Percentiles rank a stretch among this genome's conserved stretches.
Evolutionary conservation across 1,139 yeast genomes (phyloP).

Genomic region (Groenewaldozyma auringiensis): DNA sequence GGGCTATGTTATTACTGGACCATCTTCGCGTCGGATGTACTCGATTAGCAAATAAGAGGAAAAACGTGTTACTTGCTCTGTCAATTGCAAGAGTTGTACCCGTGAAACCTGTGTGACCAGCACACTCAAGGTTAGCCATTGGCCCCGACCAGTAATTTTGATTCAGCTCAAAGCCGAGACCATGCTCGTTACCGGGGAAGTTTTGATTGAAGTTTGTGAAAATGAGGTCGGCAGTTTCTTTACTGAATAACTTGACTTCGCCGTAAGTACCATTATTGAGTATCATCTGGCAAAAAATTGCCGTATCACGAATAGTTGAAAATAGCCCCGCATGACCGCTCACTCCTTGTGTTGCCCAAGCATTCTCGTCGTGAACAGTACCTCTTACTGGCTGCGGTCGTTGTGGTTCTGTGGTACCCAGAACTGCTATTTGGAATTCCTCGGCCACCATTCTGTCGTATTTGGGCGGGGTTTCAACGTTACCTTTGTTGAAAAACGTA

Average conservation of each 20-base stretch:
- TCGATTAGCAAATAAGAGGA: constrained; percentile 14
- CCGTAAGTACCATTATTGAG: constrained; percentile 14
- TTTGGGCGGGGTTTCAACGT: background rate
- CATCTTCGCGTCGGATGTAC: constrained; percentile 16
- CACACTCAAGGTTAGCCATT: constrained; percentile 10
- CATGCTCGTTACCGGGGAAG: constrained; percentile 15
- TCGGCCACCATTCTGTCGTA: constrained; percentile 12
- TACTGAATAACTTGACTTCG: constrained; percentile 7
- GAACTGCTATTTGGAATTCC: constrained; percentile 8
- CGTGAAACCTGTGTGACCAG: constrained; percentile 19
- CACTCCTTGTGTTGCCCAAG: constrained; percentile 14
- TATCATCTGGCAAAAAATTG: constrained; percentile 16
- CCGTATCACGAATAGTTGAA: constrained; percentile 14
- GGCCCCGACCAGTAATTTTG: constrained; percentile 15
- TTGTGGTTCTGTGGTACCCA: constrained; percentile 10
- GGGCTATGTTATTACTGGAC: constrained; percentile 12
- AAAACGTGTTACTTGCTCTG: constrained; percentile 11
- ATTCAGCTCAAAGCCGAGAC: constrained; percentile 17
- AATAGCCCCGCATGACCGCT: constrained; percentile 19
- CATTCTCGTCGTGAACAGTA: constrained; percentile 18
- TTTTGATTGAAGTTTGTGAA: constrained; percentile 12
- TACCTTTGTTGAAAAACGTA: constrained; percentile 10
- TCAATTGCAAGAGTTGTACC: constrained; percentile 17
- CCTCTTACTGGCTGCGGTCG: constrained; percentile 18
- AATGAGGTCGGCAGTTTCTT: constrained; percentile 11